Conservation (phyloP, 2,329 filamentous ascomycete species). For the Sordariomycetes sp. region DNA sequence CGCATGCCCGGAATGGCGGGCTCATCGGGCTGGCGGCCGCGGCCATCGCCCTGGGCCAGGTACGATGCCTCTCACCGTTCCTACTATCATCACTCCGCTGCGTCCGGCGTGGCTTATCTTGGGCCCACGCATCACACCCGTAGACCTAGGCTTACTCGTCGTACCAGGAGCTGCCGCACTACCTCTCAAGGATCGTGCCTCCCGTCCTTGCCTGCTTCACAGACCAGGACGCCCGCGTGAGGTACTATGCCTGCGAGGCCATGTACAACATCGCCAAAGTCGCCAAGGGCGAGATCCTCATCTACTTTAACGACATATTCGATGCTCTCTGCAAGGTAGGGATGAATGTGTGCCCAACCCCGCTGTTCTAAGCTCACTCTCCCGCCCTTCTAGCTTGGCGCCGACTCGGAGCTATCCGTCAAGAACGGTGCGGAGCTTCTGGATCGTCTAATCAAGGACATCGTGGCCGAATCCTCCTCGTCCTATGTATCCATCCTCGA, state of each 20-base stretch:
- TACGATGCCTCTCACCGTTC: constrained; percentile 35
- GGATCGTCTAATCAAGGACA: constrained; percentile 90
- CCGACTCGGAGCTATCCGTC: constrained; percentile 91
- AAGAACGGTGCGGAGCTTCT: constrained; percentile 96
- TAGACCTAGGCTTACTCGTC: not conserved
- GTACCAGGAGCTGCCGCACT: constrained; percentile 72
- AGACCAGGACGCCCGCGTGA: constrained; percentile 92
- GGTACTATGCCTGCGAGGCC: constrained; percentile 97
- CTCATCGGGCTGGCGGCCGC: constrained; percentile 92
- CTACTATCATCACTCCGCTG: not conserved
- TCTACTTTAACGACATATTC: constrained; percentile 98
- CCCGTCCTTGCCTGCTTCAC: constrained; percentile 95
- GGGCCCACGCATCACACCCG: not conserved
- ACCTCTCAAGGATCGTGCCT: constrained; percentile 87
- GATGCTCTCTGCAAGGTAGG: constrained; percentile 88
- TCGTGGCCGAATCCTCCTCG: constrained; percentile 87
- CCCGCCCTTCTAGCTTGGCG: constrained; percentile 58
- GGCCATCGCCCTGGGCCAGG: constrained; percentile 85
- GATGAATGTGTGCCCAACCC: not conserved
- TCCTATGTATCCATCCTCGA: constrained; percentile 81
- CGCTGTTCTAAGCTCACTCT: not conserved
- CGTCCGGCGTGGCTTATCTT: not conserved
- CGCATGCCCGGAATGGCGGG: constrained; percentile 91
- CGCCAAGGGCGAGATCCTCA: constrained; percentile 90
- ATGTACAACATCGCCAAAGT: constrained; percentile 99